Evolutionary conservation across 345 rosid species (phyloP), one percentile per base, ranked within the genome.

Genomic region (Citrus australasica): DNA sequence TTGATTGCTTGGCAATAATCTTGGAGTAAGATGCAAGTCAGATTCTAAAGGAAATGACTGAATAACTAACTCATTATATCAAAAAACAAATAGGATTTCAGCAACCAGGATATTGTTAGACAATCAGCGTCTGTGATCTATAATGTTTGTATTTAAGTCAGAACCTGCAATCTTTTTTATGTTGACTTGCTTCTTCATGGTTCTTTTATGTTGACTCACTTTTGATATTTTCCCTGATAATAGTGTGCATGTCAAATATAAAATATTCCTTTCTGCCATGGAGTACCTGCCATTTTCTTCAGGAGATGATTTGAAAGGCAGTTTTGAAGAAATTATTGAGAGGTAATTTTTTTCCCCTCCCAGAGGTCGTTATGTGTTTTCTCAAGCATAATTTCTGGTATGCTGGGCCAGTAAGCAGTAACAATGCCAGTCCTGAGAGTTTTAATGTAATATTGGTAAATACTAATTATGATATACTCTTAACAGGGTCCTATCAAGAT

Each of bases 291-390:
- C 94, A 69, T 93, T 92, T 84, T 90, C 97, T 78, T 83, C 83
- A 5, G 89, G 66, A 64, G 87, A 92, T 86, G 95, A 90, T 67
- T 88, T 89, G 11, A 88, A 89, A 85, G 99, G 97, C 78, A 92
- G 92, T 86, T 95, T 95, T 79, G 97, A 95, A 89, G 98, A 95
- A 88, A 95, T 93, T 82, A 88, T 93, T 75, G 95, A 92, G 89
- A 95, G 98, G 98, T 95, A 91, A 25, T 13, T 46, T 46, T 11
- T 46, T 46, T 46, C 4, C 5, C 3, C 5, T 42, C 14, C 13
- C 0, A 40, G 91, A 95, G 98, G 98, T 95, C 91, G 27, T 22
- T 27, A 63, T 60, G 37, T 82, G 67, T 51, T 72, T 60, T 76
- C 71, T 74, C 25, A 55, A 53, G 69, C 79, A n/a, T 67, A 56